Evolutionary conservation across 192 early-diverging fungal genomes (phyloP).

Genomic region (Pilaira anomala): DNA sequence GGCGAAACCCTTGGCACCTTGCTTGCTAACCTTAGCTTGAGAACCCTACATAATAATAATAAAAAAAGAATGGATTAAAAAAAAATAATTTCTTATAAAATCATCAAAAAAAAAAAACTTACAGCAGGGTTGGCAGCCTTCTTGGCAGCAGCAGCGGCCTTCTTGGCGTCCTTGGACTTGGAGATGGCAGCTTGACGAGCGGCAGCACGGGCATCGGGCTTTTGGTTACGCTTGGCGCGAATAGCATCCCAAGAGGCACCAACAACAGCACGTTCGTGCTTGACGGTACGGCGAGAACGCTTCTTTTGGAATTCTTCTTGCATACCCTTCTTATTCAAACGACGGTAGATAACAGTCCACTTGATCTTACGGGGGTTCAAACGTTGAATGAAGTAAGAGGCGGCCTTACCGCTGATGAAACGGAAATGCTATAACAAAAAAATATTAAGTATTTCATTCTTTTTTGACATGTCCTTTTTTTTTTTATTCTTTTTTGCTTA

Average conservation of each 20-base stretch:
- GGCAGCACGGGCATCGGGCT: conserved; percentile 92
- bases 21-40: conserved; percentile 74
- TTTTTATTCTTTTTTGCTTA: background rate
- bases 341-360: conserved; percentile 97
- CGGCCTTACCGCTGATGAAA: conserved; percentile 95
- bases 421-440: conserved; percentile 71
- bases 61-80: background rate
- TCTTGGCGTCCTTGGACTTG: conserved; percentile 93
- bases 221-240: conserved; percentile 95
- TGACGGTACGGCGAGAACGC: conserved; percentile 89
- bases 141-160: conserved; percentile 81
- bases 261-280: conserved; percentile 94
- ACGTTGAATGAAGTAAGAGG: conserved; percentile 96
- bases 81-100: background rate
- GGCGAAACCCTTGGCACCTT: conserved; percentile 76
- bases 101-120: background rate
- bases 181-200: conserved; percentile 80
- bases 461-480: background rate
- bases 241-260: conserved; percentile 95
- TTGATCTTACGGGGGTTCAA: conserved; percentile 96
- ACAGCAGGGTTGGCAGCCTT: conserved; percentile 56
- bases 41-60: conserved; percentile 15
- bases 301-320: conserved; percentile 96
- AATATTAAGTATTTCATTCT: background rate
- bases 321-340: conserved; percentile 98